Percentiles rank a stretch among this genome's conserved stretches.
Conservation (phyloP, 1,284 basidiomycete species). For the Serendipita sp. region DNA sequence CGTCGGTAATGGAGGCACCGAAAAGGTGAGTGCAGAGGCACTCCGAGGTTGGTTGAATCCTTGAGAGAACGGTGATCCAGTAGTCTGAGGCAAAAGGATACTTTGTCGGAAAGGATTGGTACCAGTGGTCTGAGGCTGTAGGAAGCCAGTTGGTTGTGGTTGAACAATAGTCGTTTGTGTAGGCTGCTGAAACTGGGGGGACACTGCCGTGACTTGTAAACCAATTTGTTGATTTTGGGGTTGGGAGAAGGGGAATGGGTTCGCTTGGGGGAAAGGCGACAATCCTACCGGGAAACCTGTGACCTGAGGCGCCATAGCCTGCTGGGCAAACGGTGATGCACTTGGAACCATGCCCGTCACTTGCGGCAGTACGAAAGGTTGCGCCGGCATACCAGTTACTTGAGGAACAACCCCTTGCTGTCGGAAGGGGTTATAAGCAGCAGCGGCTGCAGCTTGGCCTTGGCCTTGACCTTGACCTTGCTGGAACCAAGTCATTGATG, state of each 20-base stretch:
- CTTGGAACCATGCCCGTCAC: constrained; percentile 40
- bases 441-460: constrained; percentile 14
- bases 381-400: constrained; percentile 19
- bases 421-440: constrained; percentile 65
- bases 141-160: constrained; percentile 50
- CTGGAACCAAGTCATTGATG: constrained; percentile 39
- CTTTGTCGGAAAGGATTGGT: constrained; percentile 35
- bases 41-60: constrained; percentile 22
- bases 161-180: constrained; percentile 40
- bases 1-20: constrained; percentile 5
- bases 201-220: not conserved
- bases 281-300: constrained; percentile 19
- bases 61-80: constrained; percentile 27
- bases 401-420: constrained; percentile 26
- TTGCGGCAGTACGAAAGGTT: constrained; percentile 32
- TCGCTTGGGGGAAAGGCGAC: constrained; percentile 27
- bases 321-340: constrained; percentile 14
- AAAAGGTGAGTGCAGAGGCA: constrained; percentile 8
- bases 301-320: constrained; percentile 17
- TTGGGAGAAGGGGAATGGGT: constrained; percentile 18
- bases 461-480: constrained; percentile 26
- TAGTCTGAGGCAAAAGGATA: constrained; percentile 23
- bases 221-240: constrained; percentile 22
- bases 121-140: constrained; percentile 22
- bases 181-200: constrained; percentile 31